phyloP scores from a whole-genome alignment of 495 filamentous ascomycete species.

The Penicillium steckii region DNA sequence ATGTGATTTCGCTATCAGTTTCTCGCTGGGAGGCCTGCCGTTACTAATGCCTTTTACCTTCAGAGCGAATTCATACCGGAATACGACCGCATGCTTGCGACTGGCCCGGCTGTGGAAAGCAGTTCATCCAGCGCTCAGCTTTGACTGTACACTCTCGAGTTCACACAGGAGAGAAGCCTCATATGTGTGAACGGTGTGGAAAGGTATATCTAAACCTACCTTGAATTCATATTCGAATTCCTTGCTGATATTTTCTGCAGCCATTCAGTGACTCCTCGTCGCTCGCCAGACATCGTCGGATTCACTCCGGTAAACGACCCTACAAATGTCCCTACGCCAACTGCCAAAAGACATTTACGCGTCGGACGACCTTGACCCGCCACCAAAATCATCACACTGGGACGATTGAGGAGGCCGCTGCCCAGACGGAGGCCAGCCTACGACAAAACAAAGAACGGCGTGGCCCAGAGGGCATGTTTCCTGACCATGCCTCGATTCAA shows the following conservation, averaged over 20 bases:
- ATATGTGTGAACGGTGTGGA: constrained; percentile 95
- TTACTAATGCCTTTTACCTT: constrained; percentile 26
- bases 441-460: constrained; percentile 56
- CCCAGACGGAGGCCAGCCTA: constrained; percentile 80
- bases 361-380: constrained; percentile 89
- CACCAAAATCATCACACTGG: constrained; percentile 96
- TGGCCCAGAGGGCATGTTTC: constrained; percentile 75
- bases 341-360: constrained; percentile 98
- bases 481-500: constrained; percentile 76
- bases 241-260: constrained; percentile 42
- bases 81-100: constrained; percentile 92
- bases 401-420: constrained; percentile 90
- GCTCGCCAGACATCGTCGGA: constrained; percentile 86
- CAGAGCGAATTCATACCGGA: constrained; percentile 95
- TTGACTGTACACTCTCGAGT: constrained; percentile 93
- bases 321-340: constrained; percentile 98
- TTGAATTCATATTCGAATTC: background rate
- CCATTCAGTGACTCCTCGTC: constrained; percentile 99
- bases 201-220: constrained; percentile 63
- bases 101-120: constrained; percentile 83
- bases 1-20: constrained; percentile 32
- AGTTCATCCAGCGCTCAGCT: constrained; percentile 97
- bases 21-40: background rate
- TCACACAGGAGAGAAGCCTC: constrained; percentile 96
- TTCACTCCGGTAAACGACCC: constrained; percentile 92